Base-by-base conservation (phyloP, 2,329 filamentous ascomycete genomes). In the Coleophoma eucalyptorum region DNA sequence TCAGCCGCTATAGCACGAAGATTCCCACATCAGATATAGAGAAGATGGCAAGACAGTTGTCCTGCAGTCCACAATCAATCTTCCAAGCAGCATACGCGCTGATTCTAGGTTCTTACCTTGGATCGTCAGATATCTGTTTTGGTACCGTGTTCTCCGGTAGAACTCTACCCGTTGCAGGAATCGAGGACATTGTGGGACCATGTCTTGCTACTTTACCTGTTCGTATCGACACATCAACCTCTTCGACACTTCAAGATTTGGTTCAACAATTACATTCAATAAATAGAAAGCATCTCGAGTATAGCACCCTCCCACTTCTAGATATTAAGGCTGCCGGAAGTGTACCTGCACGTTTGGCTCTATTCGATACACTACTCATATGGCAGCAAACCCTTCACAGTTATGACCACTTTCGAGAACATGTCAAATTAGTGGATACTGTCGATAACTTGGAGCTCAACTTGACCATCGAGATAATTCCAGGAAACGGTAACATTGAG, bases 131-230 rank as follows among this genome's bases (percentile, higher is more conserved):
- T 63, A 72, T 92, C 1, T 73, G 84, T 0, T 79, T 96, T 37
- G 92, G 92, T 0, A 86, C 83, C 1, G 89, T 96, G 4, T 87
- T 88, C 12, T 96, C 91, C 10, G 91, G 91, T 2, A 79, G 92
- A 49, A 90, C 87, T 1, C 67, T 91, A n/a, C 80, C 89, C 0
- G 65, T 96, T 2, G 64, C 75, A 4, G 80, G 77, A 0, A 81
- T 96, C 33, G 90, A 96, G 55, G 72, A 79, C 1, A 79, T 92
- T 3, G 73, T 93, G 50, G 92, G 92, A 0, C 92, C 92, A 10
- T 94, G 88, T 59, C 83, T 97, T 46, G 75, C 84, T 1, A 87
- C 89, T 0, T 68, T 94, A 6, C 92, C 92, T 2, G 71, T 90
- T 1, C 78, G 90, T n/a, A 67, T 86, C 4, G 74, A 89, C 52